These are phyloP conservation scores for Cryphonectria radicalis DNA, from an alignment of 2,329 filamentous ascomycete genomes.

Conservation along the genomic window DNA sequence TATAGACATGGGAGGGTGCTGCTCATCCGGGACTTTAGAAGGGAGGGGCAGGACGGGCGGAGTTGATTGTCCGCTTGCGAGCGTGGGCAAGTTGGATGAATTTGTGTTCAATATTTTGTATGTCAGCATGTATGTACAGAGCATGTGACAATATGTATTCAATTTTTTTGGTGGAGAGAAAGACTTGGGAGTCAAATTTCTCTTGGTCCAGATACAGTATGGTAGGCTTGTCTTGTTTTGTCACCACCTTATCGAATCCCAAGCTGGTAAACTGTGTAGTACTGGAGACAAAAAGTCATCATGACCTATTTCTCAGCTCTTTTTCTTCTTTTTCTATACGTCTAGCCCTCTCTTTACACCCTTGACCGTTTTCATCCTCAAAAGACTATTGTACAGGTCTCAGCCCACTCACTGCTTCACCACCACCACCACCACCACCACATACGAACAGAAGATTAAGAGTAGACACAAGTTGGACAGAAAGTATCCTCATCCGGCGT, in stretches of 20 bases:
- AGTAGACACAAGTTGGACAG: slow-evolving; percentile 29
- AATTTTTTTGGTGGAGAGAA: background rate
- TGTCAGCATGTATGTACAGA: slow-evolving; percentile 4
- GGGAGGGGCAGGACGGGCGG: background rate
- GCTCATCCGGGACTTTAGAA: background rate
- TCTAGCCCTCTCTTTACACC: no score
- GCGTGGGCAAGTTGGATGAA: background rate
- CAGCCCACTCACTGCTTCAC: no score
- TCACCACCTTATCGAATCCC: background rate
- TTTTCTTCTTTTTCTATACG: no score
- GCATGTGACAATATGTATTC: background rate
- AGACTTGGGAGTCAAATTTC: background rate
- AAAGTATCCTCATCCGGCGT: slow-evolving; percentile 36
- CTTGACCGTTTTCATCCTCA: no score
- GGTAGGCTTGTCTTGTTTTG: no score
- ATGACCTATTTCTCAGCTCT: no score
- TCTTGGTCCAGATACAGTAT: background rate
- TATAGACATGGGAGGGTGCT: slow-evolving; percentile 1
- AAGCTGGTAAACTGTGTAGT: no score
- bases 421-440: no score
- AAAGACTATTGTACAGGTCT: no score
- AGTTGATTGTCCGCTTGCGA: background rate
- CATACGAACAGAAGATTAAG: background rate
- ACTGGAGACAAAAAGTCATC: no score
- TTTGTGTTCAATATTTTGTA: background rate